phyloP scores from a whole-genome alignment of 2,329 filamentous ascomycete species.

The Periconia macrospinosa region DNA sequence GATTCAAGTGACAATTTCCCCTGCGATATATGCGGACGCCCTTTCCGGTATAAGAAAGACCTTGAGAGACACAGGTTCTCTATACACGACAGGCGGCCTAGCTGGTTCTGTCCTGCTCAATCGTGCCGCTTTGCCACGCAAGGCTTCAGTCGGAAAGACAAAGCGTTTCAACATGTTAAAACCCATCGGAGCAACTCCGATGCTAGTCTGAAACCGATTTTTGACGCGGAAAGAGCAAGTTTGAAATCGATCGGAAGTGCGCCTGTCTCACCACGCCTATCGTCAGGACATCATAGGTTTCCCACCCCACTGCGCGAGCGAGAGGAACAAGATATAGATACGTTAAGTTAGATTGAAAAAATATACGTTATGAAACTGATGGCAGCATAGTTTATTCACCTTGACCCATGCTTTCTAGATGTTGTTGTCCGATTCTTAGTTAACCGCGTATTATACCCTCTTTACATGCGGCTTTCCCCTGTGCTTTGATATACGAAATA shows the following conservation, averaged over 20 bases:
- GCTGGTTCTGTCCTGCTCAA: constrained; percentile 2
- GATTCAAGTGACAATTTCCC: background rate
- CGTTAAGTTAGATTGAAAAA: background rate
- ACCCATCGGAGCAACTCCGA: constrained; percentile 1
- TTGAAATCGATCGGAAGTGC: background rate
- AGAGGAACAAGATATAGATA: background rate
- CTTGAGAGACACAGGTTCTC: constrained; percentile 4
- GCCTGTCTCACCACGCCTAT: background rate
- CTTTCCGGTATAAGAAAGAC: constrained; percentile 4
- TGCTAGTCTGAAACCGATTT: background rate
- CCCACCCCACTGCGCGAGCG: background rate
- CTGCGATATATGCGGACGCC: background rate
- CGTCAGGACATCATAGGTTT: background rate
- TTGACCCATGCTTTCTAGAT: too few species aligned
- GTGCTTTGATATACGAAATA: background rate
- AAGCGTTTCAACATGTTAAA: constrained; percentile 6
- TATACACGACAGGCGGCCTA: constrained; percentile 1
- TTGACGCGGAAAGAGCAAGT: background rate
- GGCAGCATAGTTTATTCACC: too few species aligned
- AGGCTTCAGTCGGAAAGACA: constrained; percentile 6
- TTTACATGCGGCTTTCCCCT: background rate
- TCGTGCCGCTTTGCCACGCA: constrained; percentile 1
- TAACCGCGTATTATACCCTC: too few species aligned
- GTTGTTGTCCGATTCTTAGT: too few species aligned
- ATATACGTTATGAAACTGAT: background rate